phyloP scores from a whole-genome alignment of 2,329 filamentous ascomycete species.

The Talaromyces sp. region DNA sequence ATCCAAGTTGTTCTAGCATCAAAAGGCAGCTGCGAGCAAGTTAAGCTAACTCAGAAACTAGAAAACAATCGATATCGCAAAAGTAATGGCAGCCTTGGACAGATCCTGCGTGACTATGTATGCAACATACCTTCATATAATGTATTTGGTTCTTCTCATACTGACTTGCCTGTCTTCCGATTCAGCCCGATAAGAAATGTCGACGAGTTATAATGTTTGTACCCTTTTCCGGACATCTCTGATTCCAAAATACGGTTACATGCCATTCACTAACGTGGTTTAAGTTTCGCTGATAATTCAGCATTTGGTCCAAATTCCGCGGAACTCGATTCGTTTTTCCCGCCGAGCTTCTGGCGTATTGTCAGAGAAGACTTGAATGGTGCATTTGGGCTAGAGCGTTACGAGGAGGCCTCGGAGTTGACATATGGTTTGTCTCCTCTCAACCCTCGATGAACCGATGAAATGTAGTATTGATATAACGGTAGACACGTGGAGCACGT shows the following conservation, averaged over 20 bases:
- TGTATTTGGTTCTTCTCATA: not conserved
- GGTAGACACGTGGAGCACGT: slow-evolving; percentile 13
- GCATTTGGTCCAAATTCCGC: not conserved
- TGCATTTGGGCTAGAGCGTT: slow-evolving; percentile 6
- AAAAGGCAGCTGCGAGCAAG: not conserved
- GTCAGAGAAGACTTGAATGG: slow-evolving; percentile 13
- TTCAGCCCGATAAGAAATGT: not conserved
- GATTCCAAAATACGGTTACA: not conserved
- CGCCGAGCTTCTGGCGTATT: slow-evolving; percentile 8
- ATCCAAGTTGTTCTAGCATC: not conserved
- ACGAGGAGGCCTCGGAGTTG: not conserved
- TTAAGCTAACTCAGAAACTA: not conserved
- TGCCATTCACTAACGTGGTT: not conserved
- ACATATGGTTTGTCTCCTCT: not conserved
- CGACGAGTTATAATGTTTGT: slow-evolving; percentile 9
- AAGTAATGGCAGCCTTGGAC: not conserved
- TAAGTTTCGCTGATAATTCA: not conserved
- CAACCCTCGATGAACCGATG: not conserved
- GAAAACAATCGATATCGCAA: not conserved
- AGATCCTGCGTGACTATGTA: slow-evolving; percentile 1
- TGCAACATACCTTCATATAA: not conserved
- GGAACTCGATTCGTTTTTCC: slow-evolving; percentile 4
- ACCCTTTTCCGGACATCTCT: not conserved
- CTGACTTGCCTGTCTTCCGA: not conserved
- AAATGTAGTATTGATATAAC: not conserved